Percentiles rank a stretch among this genome's conserved stretches.
These are phyloP conservation scores for Piromyces finnis DNA, from an alignment of 192 early-diverging fungal species.

Conservation along the genomic window DNA sequence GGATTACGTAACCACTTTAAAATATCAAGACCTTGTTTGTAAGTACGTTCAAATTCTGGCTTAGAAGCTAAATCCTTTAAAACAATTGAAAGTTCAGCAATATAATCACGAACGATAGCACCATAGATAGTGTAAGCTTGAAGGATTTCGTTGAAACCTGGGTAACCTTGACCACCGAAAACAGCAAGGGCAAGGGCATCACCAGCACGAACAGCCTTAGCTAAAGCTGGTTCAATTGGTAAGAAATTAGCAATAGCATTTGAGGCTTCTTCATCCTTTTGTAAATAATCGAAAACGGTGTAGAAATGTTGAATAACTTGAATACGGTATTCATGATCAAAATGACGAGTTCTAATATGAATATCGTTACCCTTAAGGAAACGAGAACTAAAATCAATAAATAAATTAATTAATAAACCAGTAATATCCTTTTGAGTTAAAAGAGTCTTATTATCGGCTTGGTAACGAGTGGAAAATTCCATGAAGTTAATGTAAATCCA, in stretches of 20 bases:
- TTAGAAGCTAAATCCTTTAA: slow-evolving; percentile 39
- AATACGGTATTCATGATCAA: slow-evolving; percentile 21
- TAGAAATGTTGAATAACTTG: background rate
- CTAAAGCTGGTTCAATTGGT: background rate
- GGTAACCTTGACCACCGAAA: slow-evolving; percentile 90
- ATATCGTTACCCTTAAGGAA: slow-evolving; percentile 69
- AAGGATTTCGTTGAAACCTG: slow-evolving; percentile 75
- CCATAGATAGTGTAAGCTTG: slow-evolving; percentile 63
- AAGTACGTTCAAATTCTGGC: slow-evolving; percentile 41
- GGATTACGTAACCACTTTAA: slow-evolving; percentile 65
- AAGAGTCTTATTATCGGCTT: slow-evolving; percentile 3
- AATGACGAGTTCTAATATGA: slow-evolving; percentile 46
- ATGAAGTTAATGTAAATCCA: slow-evolving; percentile 34
- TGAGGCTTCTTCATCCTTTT: background rate
- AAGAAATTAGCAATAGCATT: background rate
- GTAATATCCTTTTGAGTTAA: slow-evolving; percentile 15
- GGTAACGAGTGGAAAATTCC: slow-evolving; percentile 15
- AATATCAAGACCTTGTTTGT: slow-evolving; percentile 66
- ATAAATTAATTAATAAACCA: slow-evolving; percentile 57
- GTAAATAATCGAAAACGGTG: background rate
- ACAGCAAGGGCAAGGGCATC: slow-evolving; percentile 43
- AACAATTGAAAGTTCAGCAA: slow-evolving; percentile 34
- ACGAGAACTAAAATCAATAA: slow-evolving; percentile 50
- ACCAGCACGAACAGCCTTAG: background rate
- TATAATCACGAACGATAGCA: slow-evolving; percentile 43